Percentiles rank a stretch among this genome's conserved stretches.
phyloP scores from a whole-genome alignment of 116 monocot species.

The Zostera marina region DNA sequence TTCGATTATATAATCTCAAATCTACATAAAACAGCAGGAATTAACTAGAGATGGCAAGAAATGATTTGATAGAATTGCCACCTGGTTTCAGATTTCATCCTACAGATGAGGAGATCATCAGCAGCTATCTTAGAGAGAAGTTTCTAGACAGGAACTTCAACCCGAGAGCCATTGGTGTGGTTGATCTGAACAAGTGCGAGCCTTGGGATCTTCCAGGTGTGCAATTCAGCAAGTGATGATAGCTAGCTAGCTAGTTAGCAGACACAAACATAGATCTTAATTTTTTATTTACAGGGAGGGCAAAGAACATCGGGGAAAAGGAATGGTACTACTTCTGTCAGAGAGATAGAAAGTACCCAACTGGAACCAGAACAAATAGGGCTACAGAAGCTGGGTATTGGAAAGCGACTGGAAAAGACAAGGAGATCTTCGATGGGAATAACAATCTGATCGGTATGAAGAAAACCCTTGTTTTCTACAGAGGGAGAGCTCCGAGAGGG shows the following conservation, averaged over 20 bases:
- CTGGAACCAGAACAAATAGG: conserved; percentile 68
- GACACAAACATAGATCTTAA: too few species aligned
- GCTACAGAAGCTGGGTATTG: conserved; percentile 69
- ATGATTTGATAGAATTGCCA: too few species aligned
- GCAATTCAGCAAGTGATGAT: background rate
- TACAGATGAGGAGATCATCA: background rate
- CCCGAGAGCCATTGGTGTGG: background rate
- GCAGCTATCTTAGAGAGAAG: background rate
- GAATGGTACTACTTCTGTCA: conserved; percentile 73
- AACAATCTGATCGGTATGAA: conserved; percentile 63
- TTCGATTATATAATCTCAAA: too few species aligned
- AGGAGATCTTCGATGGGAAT: conserved; percentile 30
- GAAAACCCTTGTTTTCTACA: conserved; percentile 84
- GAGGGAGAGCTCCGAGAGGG: conserved; percentile 74
- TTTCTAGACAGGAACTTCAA: too few species aligned
- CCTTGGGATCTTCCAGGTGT: background rate
- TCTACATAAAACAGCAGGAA: too few species aligned
- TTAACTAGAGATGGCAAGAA: too few species aligned
- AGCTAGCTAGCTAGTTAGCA: too few species aligned
- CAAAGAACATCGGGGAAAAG: conserved; percentile 61
- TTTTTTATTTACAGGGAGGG: conserved; percentile 27
- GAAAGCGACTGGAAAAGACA: conserved; percentile 88
- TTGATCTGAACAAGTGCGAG: background rate
- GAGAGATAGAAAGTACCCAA: conserved; percentile 74
- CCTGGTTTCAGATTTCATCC: too few species aligned